Evolutionary conservation across 108 stramenopile genomes (phyloP), one percentile per base, ranked within the genome.

Genomic region (Nitzschia palea): DNA sequence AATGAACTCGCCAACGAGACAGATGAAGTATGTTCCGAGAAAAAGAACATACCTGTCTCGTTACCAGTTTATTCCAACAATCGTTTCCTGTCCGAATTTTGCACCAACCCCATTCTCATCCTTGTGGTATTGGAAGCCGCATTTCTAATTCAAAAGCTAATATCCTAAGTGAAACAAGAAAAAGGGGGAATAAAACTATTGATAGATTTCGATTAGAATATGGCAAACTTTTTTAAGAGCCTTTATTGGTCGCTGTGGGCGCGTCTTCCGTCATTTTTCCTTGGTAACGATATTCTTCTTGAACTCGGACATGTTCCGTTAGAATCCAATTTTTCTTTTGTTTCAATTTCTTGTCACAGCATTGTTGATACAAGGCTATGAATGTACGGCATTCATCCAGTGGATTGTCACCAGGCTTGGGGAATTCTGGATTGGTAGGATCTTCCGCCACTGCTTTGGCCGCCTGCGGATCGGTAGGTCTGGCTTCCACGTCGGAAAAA

Each of bases 321-420:
- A 94, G 69, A 36, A 94, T 83, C 87, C 88, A 91, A 65, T 94
- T 94, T 61, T 86, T 78, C 62, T 84, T 87, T 81, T 90, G 89
- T 66, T 88, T 89, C 73, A 94, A 76, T 63, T 87, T 85, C 44
- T 86, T 59, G 75, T 91, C 88, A 53, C 90, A 91, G 67, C 93
- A 94, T 29, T 83, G 74, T 65, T 87, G 76, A 71, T 94, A 94
- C 44, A 86, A 83, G 14, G 88, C 89, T 55, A 94, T 81, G 12
- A 83, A 67, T 3, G 61, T 63, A 8, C 82, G 78, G 62, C 93
- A 94, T 76, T 86, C 85, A 65, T 89, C 90, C 40, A 94, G 57
- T 12, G 93, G 93, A 66, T 94, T 90, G 65, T 94, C 93, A 27
- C 74, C 75, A 5, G 82, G 63, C 52, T 78, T 78, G 28, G 91